Evolutionary conservation across 192 early-diverging fungal species (phyloP), one percentile per base, ranked within the genome.

Genomic region (Phycomyces blakesleeanus): DNA sequence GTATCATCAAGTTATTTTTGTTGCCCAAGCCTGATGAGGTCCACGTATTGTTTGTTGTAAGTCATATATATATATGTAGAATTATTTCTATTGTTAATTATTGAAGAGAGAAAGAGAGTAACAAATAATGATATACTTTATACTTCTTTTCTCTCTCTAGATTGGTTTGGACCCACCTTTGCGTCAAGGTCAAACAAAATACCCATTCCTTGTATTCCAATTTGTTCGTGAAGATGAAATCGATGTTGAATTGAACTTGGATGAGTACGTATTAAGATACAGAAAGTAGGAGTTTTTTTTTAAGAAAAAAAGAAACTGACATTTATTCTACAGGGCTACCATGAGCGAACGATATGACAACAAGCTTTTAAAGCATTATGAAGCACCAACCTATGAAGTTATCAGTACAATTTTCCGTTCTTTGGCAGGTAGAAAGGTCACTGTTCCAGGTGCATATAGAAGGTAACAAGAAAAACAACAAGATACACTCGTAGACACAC

Each of bases 141-240:
- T n/a, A n/a, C n/a, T n/a, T n/a, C n/a, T n/a, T n/a, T n/a, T n/a
- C n/a, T n/a, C 50, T 41, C 0, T 34, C 14, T 67, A 78, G 54
- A 87, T 98, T 65, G 93, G 90, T n/a, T 75, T 98, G 59, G 91
- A 97, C 67, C 95, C 97, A 44, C 95, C 97, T 20, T 78, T 99
- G 50, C 86, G 97, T 51, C 97, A 99, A 73, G 97, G 97, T 61
- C 94, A 97, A 71, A 97, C 95, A 20, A 81, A 87, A 60, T 96
- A 99, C 77, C 92, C 92, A 9, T 95, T 92, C 77, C 71, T 99
- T 73, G 92, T 97, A 1, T 89, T 97, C 75, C 97, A 99, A 78
- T 97, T 99, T 81, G 88, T 91, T 26, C 78, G 87, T 26, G 97
- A 97, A 63, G 91, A 95, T 60, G 95, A 99, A 63, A 80, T 85